Base-by-base conservation (phyloP, 2,329 filamentous ascomycete species). In the Aureobasidium sp. region DNA sequence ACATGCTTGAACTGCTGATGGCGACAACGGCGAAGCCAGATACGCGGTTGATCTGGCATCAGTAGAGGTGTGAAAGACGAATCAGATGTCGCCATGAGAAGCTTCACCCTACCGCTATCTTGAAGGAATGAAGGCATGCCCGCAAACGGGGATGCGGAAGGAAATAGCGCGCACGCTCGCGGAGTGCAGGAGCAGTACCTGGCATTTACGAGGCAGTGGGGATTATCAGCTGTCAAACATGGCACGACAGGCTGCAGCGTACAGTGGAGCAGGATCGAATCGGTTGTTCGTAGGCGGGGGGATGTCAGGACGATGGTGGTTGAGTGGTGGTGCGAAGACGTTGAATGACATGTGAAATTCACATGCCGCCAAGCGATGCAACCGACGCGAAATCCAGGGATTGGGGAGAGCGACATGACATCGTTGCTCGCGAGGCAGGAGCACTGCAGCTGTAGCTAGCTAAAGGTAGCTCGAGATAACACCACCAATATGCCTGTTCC, bases 371-470 rank as follows among this genome's bases (percentile, higher is more conserved):
- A 36, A 17, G 20, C 20, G 41, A 41, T 47, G 55, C 44, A 48
- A 48, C 20, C 42, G 42, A 37, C 25, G 42, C 11, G 14, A 34
- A 48, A 58, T 48, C 42, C 55, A 58, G 55, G 55, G 42, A 58
- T 37, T 48, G 53, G 53, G 53, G 53, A 57, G 22, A 44, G 53
- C 22, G 20, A 44, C 41, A 44, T 57, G 55, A 58, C 55, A 58
- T 58, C 39, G 53, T 57, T 57, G 53, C 27, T 57, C 45, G 39
- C 20, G 39, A 27, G 55, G 45, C 41, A 58, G 55, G 55, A 58
- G 42, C 55, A 57, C 37, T 57, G 53, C 53, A 58, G 55, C 42
- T 58, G 55, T 34, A 57, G 53, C 55, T 34, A 57, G 53, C 55
- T 58, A 47, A 48, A 34, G 31, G 31, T 48, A 58, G 55, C 55